Percentiles rank a stretch among this genome's conserved stretches.
These are phyloP conservation scores for Kurtzmaniella quercitrusa DNA, from an alignment of 1,139 yeast species.

Conservation along the genomic window DNA sequence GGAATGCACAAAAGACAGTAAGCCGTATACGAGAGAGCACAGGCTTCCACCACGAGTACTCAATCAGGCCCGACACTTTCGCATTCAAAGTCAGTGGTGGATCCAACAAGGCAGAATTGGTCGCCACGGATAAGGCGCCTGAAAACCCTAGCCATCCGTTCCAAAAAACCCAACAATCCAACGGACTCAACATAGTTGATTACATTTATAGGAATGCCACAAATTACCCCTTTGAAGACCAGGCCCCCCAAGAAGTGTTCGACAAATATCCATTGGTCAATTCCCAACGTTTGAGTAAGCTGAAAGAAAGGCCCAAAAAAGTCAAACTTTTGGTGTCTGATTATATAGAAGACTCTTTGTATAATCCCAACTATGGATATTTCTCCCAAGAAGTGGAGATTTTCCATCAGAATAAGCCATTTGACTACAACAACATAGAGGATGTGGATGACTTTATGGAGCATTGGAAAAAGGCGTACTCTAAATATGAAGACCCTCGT, in stretches of 20 bases:
- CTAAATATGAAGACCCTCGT: slow-evolving; percentile 42
- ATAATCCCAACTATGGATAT: slow-evolving; percentile 79
- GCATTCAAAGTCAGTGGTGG: slow-evolving; percentile 39
- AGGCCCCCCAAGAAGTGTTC: slow-evolving; percentile 39
- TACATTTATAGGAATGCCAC: slow-evolving; percentile 40
- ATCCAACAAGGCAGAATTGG: slow-evolving; percentile 15
- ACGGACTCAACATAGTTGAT: slow-evolving; percentile 27
- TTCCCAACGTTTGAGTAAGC: slow-evolving; percentile 42
- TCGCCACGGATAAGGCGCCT: slow-evolving; percentile 3
- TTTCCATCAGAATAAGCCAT: slow-evolving; percentile 60
- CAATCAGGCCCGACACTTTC: slow-evolving; percentile 45
- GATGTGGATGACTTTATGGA: slow-evolving; percentile 71
- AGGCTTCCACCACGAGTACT: slow-evolving; percentile 40
- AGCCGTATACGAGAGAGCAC: slow-evolving; percentile 18
- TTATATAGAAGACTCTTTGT: slow-evolving; percentile 80
- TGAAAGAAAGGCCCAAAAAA: slow-evolving; percentile 50
- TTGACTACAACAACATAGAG: slow-evolving; percentile 52
- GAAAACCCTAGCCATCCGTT: slow-evolving; percentile 22
- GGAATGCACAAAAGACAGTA: slow-evolving; percentile 16
- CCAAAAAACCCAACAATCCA: slow-evolving; percentile 15
- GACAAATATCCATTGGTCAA: slow-evolving; percentile 37
- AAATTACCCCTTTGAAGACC: slow-evolving; percentile 39
- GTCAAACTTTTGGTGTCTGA: slow-evolving; percentile 72
- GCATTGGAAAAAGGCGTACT: slow-evolving; percentile 65
- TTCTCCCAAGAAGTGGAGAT: slow-evolving; percentile 76